A percentile compares a stretch with the other conserved stretches of the same genome.
Conservation (phyloP, 371 early-diverging fungal genomes). For the Syncephalastrum racemosum region DNA sequence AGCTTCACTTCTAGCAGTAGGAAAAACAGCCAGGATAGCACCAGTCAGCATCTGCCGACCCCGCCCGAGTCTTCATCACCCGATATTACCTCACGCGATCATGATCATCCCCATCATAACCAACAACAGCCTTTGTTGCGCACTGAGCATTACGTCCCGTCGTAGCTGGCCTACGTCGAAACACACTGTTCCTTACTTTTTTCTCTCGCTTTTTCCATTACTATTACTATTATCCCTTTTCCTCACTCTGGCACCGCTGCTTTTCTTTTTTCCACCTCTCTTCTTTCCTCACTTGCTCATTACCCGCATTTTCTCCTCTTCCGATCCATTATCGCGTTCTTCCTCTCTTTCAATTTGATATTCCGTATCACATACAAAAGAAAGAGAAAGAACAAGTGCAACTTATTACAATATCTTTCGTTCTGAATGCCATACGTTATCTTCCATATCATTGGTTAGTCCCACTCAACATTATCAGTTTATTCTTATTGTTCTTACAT, state of each 20-base stretch:
- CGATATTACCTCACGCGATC: background rate
- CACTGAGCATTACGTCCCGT: too few relatives aligned
- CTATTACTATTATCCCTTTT: background rate
- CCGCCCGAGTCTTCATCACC: slow-evolving; percentile 27
- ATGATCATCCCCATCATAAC: slow-evolving; percentile 11
- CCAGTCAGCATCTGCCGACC: slow-evolving; percentile 19
- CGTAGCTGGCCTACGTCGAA: too few relatives aligned
- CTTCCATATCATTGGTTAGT: too few relatives aligned
- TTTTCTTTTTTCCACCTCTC: background rate
- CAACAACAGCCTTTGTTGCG: too few relatives aligned
- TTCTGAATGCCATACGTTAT: too few relatives aligned
- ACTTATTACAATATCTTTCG: too few relatives aligned
- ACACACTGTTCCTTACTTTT: too few relatives aligned
- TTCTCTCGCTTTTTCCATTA: background rate
- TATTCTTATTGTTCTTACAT: too few relatives aligned
- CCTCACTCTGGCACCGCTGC: background rate
- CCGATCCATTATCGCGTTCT: background rate
- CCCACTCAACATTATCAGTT: too few relatives aligned
- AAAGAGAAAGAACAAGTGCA: too few relatives aligned
- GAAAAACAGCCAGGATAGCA: slow-evolving; percentile 5
- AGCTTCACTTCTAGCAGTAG: slow-evolving; percentile 11
- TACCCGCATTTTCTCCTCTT: background rate
- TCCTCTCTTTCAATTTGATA: background rate
- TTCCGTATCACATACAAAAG: too few relatives aligned
- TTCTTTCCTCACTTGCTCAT: background rate